These are phyloP conservation scores for Cyberlindnera samutprakarnensis DNA, from an alignment of 805 yeast genomes.

Conservation along the genomic window DNA sequence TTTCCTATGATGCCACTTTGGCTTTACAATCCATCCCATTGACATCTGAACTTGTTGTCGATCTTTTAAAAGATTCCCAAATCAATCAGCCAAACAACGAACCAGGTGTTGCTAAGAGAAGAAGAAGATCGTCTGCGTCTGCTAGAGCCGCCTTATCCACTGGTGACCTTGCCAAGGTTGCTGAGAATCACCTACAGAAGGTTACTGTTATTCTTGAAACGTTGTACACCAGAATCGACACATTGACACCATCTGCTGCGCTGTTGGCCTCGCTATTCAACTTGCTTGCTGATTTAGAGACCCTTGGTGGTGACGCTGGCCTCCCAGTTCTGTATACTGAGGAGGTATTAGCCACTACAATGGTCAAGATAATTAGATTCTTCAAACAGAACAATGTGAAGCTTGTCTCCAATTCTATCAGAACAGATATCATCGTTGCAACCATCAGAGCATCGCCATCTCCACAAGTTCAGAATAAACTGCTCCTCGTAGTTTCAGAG, in stretches of 20 bases:
- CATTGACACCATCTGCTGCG: constrained; percentile 30
- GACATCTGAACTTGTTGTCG: constrained; percentile 47
- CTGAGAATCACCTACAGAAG: constrained; percentile 70
- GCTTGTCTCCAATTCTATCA: constrained; percentile 56
- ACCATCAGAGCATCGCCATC: constrained; percentile 84
- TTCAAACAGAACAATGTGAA: constrained; percentile 35
- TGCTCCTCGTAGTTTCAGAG: constrained; percentile 77
- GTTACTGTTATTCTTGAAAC: constrained; percentile 76
- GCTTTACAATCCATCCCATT: constrained; percentile 49
- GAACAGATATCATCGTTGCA: constrained; percentile 88
- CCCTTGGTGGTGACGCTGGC: constrained; percentile 85
- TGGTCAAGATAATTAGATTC: constrained; percentile 58
- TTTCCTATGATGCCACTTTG: constrained; percentile 45
- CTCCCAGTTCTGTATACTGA: constrained; percentile 87
- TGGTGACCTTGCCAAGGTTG: constrained; percentile 61
- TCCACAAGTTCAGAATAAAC: constrained; percentile 91
- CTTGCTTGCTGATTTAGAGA: constrained; percentile 65
- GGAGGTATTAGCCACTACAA: constrained; percentile 82
- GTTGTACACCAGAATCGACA: constrained; percentile 42
- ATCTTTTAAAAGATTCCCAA: constrained; percentile 51
- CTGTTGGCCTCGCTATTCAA: constrained; percentile 48
- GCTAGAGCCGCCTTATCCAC: constrained; percentile 70
- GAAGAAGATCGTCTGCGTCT: constrained; percentile 75
- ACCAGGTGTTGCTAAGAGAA: constrained; percentile 56
- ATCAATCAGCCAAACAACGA: constrained; percentile 37